Percentiles rank a stretch among this genome's conserved stretches.
Evolutionary conservation across 352 stramenopile genomes (phyloP).

Genomic region (Achlya hypogyna): DNA sequence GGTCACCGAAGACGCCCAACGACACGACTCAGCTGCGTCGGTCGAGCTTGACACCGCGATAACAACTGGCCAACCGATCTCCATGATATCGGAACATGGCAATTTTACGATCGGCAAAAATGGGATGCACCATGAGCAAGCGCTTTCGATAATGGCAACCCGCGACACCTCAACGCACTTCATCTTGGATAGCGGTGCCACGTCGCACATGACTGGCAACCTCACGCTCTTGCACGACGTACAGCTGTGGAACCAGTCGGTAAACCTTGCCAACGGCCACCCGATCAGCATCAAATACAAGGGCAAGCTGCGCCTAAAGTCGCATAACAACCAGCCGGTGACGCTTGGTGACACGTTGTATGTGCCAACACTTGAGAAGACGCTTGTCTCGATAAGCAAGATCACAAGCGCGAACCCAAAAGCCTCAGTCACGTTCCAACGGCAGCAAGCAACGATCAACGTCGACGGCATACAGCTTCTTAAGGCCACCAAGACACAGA

Average conservation of each 20-base stretch:
- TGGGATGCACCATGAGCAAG: not conserved
- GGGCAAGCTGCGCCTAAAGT: not conserved
- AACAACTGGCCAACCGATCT: too few species aligned
- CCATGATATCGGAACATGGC: too few species aligned
- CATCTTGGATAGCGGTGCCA: not conserved
- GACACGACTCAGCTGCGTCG: too few species aligned
- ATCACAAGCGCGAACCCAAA: not conserved
- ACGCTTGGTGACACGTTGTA: slow-evolving; percentile 20
- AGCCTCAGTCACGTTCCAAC: too few species aligned
- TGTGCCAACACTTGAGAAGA: slow-evolving; percentile 19
- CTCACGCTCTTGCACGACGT: not conserved
- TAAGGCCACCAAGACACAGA: too few species aligned
- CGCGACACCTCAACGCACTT: not conserved
- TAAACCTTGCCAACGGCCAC: slow-evolving; percentile 21
- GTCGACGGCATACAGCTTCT: too few species aligned
- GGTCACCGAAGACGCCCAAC: too few species aligned
- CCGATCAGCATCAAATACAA: slow-evolving; percentile 5
- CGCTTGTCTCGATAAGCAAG: not conserved
- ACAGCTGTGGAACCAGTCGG: not conserved
- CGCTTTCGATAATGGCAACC: too few species aligned
- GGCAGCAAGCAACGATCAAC: not conserved
- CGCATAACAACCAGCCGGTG: not conserved
- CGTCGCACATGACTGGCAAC: not conserved
- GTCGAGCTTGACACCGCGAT: too few species aligned
- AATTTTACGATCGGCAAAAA: not conserved